A percentile compares a stretch with the other conserved stretches of the same genome.
phyloP scores from a whole-genome alignment of 2,329 filamentous ascomycete species.

The Microsporum audouinii region DNA sequence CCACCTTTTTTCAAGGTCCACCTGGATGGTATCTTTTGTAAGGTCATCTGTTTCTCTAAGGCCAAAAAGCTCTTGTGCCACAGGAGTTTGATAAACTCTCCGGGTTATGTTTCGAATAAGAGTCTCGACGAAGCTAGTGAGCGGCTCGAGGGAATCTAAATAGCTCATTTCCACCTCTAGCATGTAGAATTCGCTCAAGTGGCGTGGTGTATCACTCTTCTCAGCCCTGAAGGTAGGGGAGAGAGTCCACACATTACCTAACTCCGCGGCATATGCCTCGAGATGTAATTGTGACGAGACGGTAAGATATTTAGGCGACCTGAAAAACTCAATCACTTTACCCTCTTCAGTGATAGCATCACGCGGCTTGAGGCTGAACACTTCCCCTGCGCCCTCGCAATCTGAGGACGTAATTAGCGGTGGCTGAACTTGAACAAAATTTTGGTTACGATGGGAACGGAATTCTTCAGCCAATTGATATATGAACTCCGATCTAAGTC shows the following conservation, averaged over 20 bases:
- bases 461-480: constrained; percentile 67
- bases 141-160: constrained; percentile 52
- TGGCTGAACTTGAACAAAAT: constrained; percentile 59
- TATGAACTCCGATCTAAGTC: constrained; percentile 71
- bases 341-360: constrained; percentile 21
- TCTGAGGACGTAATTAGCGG: constrained; percentile 94
- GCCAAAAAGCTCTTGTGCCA: constrained; percentile 46
- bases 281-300: constrained; percentile 92
- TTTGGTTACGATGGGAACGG: constrained; percentile 49
- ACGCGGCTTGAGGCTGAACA: constrained; percentile 58
- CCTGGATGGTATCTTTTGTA: constrained; percentile 26
- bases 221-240: constrained; percentile 92
- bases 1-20: constrained; percentile 59
- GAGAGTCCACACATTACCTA: constrained; percentile 86
- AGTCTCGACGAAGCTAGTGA: constrained; percentile 72
- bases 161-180: constrained; percentile 85
- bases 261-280: constrained; percentile 76
- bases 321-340: constrained; percentile 58
- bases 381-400: constrained; percentile 91
- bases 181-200: constrained; percentile 98
- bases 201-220: constrained; percentile 80
- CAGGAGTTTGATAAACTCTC: constrained; percentile 38
- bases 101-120: constrained; percentile 54
- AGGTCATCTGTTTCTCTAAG: constrained; percentile 34
- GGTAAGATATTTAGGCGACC: constrained; percentile 80